Conservation (phyloP, 257 asterid genomes). For the Nicotiana attenuata region DNA sequence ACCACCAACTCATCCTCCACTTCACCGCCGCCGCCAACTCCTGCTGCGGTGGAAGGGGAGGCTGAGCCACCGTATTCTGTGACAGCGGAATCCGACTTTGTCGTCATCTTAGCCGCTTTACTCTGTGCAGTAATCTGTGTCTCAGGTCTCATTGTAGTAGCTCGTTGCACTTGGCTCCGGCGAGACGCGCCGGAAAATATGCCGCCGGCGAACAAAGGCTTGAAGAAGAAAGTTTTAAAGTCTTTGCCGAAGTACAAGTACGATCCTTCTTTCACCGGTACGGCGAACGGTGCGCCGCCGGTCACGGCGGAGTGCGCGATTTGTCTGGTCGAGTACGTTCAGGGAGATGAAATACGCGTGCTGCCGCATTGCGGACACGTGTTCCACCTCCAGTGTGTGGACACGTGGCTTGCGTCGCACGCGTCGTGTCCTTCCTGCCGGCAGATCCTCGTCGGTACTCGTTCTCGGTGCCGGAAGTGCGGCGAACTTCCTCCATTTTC, state of each 20-base stretch:
- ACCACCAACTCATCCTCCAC: not conserved
- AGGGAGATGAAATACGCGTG: conserved; percentile 26
- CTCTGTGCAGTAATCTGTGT: conserved; percentile 27
- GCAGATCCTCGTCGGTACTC: conserved; percentile 15
- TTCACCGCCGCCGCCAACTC: not conserved
- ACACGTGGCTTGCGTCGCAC: conserved; percentile 23
- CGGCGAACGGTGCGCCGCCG: not conserved
- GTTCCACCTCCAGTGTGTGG: conserved; percentile 20
- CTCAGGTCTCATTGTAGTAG: conserved; percentile 22
- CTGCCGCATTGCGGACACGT: conserved; percentile 23
- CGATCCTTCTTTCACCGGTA: not conserved
- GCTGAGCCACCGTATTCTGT: conserved; percentile 13
- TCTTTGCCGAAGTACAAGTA: conserved; percentile 18
- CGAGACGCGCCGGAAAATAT: not conserved
- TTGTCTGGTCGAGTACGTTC: conserved; percentile 19
- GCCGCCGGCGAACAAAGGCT: conserved; percentile 19
- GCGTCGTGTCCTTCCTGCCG: conserved; percentile 26
- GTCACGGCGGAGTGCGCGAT: conserved; percentile 19
- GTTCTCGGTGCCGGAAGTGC: conserved; percentile 23
- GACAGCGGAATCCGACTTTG: conserved; percentile 23
- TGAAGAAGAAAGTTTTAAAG: conserved; percentile 23
- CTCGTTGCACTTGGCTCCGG: conserved; percentile 30
- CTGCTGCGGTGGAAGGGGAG: not conserved
- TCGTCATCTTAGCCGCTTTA: conserved; percentile 22
- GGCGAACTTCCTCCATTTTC: conserved; percentile 14